Evolutionary conservation across 2,329 filamentous ascomycete genomes (phyloP).

Genomic region (Cryphonectria nitschkei): DNA sequence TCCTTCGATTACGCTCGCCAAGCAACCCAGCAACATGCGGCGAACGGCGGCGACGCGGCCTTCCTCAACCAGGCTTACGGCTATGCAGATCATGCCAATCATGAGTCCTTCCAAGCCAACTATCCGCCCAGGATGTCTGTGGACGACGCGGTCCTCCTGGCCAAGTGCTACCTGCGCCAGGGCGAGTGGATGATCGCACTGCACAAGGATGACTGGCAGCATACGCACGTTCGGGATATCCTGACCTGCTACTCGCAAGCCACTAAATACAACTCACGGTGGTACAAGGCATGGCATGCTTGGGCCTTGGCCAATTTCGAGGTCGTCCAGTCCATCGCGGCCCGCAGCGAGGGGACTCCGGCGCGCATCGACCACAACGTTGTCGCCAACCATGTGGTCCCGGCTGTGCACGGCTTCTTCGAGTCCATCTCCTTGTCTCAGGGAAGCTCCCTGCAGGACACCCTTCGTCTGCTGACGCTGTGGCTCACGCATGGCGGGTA

Average conservation of each 20-base stretch:
- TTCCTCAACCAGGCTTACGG: conserved; percentile 52
- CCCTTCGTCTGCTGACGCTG: conserved; percentile 84
- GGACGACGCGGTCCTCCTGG: conserved; percentile 73
- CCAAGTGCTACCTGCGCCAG: conserved; percentile 94
- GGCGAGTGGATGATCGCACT: conserved; percentile 93
- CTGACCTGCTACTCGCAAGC: conserved; percentile 89
- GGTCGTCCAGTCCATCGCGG: conserved; percentile 82
- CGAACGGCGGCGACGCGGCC: conserved; percentile 41
- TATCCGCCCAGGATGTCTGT: conserved; percentile 52
- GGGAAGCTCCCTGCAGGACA: conserved; percentile 93
- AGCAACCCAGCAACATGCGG: conserved; percentile 53
- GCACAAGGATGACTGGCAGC: conserved; percentile 86
- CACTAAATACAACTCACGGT: conserved; percentile 89
- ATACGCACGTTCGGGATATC: conserved; percentile 84
- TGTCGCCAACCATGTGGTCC: conserved; percentile 86
- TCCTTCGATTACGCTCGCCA: conserved; percentile 57
- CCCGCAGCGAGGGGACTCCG: conserved; percentile 61
- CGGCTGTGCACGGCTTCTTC: conserved; percentile 95
- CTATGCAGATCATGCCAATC: conserved; percentile 51
- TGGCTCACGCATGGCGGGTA: conserved; percentile 96
- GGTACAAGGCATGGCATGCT: conserved; percentile 99
- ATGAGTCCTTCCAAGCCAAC: conserved; percentile 50
- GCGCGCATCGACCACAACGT: conserved; percentile 62
- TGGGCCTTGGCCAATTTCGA: conserved; percentile 99
- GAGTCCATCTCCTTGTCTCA: conserved; percentile 92